phyloP scores from a whole-genome alignment of 805 yeast species.

The Yamadazyma laniorum region DNA sequence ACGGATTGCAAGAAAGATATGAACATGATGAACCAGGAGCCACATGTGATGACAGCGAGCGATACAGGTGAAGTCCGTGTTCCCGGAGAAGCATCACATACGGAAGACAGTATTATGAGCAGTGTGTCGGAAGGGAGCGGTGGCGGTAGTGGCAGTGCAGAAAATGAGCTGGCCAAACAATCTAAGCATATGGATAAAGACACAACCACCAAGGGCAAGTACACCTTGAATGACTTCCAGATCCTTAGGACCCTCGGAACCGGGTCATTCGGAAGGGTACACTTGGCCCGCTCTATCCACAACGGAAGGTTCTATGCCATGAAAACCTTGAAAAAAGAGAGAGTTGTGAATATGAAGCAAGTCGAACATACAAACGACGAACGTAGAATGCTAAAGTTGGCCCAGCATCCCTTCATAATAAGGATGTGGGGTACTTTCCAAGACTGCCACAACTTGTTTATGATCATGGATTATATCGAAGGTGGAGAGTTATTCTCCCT shows the following conservation, averaged over 20 bases:
- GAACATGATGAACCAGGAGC: neutral
- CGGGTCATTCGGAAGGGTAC: constrained; percentile 62
- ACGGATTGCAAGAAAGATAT: neutral
- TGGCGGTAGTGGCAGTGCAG: neutral
- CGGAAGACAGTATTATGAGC: neutral
- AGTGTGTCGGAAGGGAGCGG: neutral
- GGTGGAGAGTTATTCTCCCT: constrained; percentile 61
- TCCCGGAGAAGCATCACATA: neutral
- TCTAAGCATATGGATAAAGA: constrained; percentile 20
- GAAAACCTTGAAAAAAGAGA: constrained; percentile 55
- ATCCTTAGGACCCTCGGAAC: constrained; percentile 59
- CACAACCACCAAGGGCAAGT: constrained; percentile 55
- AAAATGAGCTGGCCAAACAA: neutral
- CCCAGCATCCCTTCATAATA: constrained; percentile 59
- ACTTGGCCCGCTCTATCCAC: constrained; percentile 55
- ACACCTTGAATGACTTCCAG: constrained; percentile 54
- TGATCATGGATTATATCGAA: constrained; percentile 66
- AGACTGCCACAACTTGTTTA: constrained; percentile 53
- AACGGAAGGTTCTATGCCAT: constrained; percentile 61
- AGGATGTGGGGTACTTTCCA: constrained; percentile 70
- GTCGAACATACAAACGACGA: constrained; percentile 66
- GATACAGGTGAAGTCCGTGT: neutral
- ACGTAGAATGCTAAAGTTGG: constrained; percentile 54
- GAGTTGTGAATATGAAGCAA: constrained; percentile 60
- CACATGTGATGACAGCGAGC: neutral